Percentiles rank a stretch among this genome's conserved stretches.
These are phyloP conservation scores for Lentinus polychrous DNA, from an alignment of 1,284 basidiomycete genomes.

Conservation along the genomic window DNA sequence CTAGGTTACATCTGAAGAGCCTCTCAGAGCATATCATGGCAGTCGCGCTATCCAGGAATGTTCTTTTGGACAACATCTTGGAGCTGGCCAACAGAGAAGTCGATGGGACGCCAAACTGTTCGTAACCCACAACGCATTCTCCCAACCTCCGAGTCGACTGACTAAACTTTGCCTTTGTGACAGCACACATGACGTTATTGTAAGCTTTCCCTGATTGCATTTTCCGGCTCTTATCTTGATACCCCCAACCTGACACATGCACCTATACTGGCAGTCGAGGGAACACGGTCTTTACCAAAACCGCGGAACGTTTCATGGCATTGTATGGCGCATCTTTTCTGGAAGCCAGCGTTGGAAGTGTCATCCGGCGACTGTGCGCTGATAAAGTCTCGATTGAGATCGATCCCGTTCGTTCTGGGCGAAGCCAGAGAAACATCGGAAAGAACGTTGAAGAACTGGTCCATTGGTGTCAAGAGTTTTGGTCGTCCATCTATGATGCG, in stretches of 20 bases:
- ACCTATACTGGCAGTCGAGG: slow-evolving; percentile 38
- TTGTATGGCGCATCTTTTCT: slow-evolving; percentile 72
- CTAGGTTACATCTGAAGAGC: slow-evolving; percentile 54
- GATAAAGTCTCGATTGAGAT: slow-evolving; percentile 75
- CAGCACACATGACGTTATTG: slow-evolving; percentile 41
- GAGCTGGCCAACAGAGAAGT: slow-evolving; percentile 64
- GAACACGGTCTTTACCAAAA: slow-evolving; percentile 76
- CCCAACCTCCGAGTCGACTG: background rate
- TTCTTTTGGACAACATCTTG: slow-evolving; percentile 58
- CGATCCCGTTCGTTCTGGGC: slow-evolving; percentile 60
- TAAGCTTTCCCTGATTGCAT: slow-evolving; percentile 29
- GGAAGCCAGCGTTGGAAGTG: slow-evolving; percentile 66
- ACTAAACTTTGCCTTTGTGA: background rate
- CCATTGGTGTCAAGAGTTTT: slow-evolving; percentile 71
- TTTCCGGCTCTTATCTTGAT: background rate
- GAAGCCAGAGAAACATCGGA: slow-evolving; percentile 53
- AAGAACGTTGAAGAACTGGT: slow-evolving; percentile 65
- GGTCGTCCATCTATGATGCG: slow-evolving; percentile 71
- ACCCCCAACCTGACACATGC: background rate
- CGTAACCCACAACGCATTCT: slow-evolving; percentile 8
- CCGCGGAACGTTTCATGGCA: slow-evolving; percentile 70
- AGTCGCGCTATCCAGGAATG: slow-evolving; percentile 60
- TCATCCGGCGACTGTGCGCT: slow-evolving; percentile 58
- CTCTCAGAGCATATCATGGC: slow-evolving; percentile 54
- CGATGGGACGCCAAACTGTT: slow-evolving; percentile 39